phyloP scores from a whole-genome alignment of 1,284 basidiomycete species.

The Volvariella volvacea region DNA sequence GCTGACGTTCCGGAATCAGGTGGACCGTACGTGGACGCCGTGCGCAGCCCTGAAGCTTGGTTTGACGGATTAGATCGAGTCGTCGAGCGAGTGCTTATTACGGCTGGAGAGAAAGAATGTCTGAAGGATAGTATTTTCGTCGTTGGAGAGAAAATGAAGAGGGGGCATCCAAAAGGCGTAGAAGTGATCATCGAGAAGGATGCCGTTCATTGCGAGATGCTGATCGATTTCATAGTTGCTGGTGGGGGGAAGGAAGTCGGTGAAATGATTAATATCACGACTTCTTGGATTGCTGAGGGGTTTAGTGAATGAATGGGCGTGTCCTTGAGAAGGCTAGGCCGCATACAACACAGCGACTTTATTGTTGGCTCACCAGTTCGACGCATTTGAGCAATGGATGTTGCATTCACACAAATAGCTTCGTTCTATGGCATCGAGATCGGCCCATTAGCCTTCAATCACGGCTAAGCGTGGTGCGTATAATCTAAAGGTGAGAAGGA shows the following conservation, averaged over 20 bases:
- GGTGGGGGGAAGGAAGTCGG: slow-evolving; percentile 8
- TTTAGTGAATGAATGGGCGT: too few species aligned
- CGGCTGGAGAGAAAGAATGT: slow-evolving; percentile 17
- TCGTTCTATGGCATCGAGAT: too few species aligned
- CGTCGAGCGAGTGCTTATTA: slow-evolving; percentile 18
- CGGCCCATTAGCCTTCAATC: too few species aligned
- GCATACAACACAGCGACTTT: too few species aligned
- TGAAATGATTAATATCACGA: slow-evolving; percentile 11
- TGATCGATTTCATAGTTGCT: slow-evolving; percentile 17
- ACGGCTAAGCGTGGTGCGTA: too few species aligned
- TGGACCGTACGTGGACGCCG: slow-evolving; percentile 15
- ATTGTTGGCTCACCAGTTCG: too few species aligned
- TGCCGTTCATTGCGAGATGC: slow-evolving; percentile 22
- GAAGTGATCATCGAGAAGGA: slow-evolving; percentile 16
- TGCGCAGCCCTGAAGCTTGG: slow-evolving; percentile 14
- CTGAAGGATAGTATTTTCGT: slow-evolving; percentile 14
- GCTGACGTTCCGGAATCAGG: slow-evolving; percentile 13
- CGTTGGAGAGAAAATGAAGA: slow-evolving; percentile 11
- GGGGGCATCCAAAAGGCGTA: slow-evolving; percentile 11
- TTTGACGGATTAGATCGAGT: slow-evolving; percentile 14
- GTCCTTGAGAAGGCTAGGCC: too few species aligned
- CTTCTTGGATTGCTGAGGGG: slow-evolving; percentile 14
- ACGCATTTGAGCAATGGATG: too few species aligned
- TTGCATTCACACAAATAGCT: too few species aligned
- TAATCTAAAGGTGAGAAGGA: too few species aligned